These are phyloP conservation scores for Russula brevipes DNA, from an alignment of 768 basidiomycete species.

Conservation along the genomic window DNA sequence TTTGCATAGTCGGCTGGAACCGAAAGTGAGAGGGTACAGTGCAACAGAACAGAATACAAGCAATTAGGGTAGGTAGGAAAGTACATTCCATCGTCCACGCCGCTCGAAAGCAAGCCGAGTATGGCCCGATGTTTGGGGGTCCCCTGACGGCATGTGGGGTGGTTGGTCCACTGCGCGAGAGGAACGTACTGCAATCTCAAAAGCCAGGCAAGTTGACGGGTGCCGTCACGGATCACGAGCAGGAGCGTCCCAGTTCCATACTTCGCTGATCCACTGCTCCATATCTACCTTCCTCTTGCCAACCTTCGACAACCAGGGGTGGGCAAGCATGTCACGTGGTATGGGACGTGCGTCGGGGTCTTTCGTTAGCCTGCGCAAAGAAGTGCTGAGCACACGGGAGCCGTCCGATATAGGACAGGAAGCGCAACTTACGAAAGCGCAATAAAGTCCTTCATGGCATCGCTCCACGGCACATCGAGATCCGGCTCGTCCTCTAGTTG, in stretches of 20 bases:
- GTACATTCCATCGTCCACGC: neutral
- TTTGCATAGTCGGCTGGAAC: too few relatives aligned
- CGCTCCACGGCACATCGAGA: constrained; percentile 49
- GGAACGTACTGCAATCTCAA: neutral
- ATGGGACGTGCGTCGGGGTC: constrained; percentile 61
- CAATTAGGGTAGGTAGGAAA: neutral
- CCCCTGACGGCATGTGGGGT: neutral
- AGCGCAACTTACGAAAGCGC: constrained; percentile 55
- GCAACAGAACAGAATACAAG: neutral
- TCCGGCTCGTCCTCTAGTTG: constrained; percentile 61
- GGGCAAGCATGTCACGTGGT: constrained; percentile 70
- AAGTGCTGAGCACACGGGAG: neutral
- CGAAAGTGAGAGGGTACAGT: too few relatives aligned
- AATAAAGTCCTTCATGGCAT: constrained; percentile 83
- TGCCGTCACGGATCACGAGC: neutral
- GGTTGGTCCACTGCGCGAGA: neutral
- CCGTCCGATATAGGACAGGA: neutral
- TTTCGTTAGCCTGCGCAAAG: constrained; percentile 50
- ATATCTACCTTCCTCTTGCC: constrained; percentile 76
- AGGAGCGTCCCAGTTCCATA: constrained; percentile 58
- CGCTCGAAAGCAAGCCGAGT: neutral
- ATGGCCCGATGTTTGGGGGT: neutral
- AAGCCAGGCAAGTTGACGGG: neutral
- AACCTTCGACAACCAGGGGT: constrained; percentile 68
- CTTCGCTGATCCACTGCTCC: constrained; percentile 73